Conservation (phyloP, 2,329 filamentous ascomycete species). For the Pseudogymnoascus sp. region DNA sequence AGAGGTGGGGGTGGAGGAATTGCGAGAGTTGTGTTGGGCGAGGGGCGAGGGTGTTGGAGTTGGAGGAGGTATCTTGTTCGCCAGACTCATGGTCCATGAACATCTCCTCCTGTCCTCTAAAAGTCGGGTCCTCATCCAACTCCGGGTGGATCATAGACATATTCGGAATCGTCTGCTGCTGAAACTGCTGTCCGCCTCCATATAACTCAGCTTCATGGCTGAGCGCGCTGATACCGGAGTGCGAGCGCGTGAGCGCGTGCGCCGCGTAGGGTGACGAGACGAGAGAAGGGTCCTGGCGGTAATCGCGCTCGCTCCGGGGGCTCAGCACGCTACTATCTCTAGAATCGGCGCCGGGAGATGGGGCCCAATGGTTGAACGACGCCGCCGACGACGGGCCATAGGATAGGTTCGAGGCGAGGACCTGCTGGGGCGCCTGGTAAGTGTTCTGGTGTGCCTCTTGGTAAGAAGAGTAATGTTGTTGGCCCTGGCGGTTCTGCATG, state of each 20-base stretch:
- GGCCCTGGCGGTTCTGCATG: neutral
- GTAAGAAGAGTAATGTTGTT: neutral
- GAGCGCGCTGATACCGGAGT: neutral
- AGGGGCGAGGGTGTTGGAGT: neutral
- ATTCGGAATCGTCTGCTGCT: neutral
- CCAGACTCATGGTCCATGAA: neutral
- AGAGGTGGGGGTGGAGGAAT: neutral
- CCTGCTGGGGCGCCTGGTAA: neutral
- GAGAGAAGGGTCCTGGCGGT: neutral
- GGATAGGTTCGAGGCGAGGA: neutral
- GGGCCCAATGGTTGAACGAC: neutral
- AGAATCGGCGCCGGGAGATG: neutral
- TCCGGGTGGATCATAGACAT: neutral
- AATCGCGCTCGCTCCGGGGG: neutral
- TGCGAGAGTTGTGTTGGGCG: neutral
- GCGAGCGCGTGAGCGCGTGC: neutral
- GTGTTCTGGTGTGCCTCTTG: neutral
- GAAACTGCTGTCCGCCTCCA: neutral
- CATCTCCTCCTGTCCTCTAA: neutral
- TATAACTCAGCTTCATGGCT: neutral
- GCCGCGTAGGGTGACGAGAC: neutral
- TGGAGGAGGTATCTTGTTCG: neutral
- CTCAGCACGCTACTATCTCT: neutral
- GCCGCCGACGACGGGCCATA: neutral
- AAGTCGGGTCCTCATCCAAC: neutral